Evolutionary conservation across 2,329 filamentous ascomycete genomes (phyloP).

Genomic region (Fusarium phyllophilum): DNA sequence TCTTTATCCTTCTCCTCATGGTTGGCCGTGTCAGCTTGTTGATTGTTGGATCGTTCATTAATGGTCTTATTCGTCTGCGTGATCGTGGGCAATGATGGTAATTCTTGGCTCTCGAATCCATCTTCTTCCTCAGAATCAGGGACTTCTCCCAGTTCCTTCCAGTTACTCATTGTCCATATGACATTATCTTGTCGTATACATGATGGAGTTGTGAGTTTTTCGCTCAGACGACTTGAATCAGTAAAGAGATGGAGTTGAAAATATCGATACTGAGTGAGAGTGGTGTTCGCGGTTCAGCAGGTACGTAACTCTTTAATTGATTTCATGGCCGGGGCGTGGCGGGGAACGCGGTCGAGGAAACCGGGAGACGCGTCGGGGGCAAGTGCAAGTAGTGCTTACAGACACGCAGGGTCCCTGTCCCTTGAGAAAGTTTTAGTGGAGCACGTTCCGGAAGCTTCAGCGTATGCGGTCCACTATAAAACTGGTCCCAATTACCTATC

Average conservation of each 20-base stretch:
- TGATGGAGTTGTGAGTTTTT: neutral
- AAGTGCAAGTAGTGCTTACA: neutral
- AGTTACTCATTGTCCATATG: conserved; percentile 54
- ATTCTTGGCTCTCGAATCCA: conserved; percentile 53
- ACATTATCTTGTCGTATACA: conserved; percentile 44
- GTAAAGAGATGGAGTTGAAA: conserved; percentile 2
- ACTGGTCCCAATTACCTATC: conserved; percentile 15
- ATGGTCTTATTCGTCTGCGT: conserved; percentile 4
- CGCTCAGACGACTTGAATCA: neutral
- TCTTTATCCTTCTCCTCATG: conserved; percentile 17
- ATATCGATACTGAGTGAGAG: conserved; percentile 9
- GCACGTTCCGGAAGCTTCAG: conserved; percentile 6
- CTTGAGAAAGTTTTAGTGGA: conserved; percentile 15
- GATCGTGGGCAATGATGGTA: conserved; percentile 10
- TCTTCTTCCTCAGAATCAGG: conserved; percentile 63
- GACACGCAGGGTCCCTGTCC: conserved; percentile 2
- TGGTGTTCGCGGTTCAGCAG: conserved; percentile 10
- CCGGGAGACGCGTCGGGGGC: conserved; percentile 43
- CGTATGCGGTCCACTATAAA: conserved; percentile 14
- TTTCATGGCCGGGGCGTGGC: conserved; percentile 25
- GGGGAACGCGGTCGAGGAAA: conserved; percentile 42
- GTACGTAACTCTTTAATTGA: conserved; percentile 33
- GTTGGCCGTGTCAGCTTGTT: neutral
- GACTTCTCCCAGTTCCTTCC: conserved; percentile 62
- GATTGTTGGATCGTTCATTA: neutral